phyloP scores from a whole-genome alignment of 176 grass and related monocot species.

The Oryza brachyantha region DNA sequence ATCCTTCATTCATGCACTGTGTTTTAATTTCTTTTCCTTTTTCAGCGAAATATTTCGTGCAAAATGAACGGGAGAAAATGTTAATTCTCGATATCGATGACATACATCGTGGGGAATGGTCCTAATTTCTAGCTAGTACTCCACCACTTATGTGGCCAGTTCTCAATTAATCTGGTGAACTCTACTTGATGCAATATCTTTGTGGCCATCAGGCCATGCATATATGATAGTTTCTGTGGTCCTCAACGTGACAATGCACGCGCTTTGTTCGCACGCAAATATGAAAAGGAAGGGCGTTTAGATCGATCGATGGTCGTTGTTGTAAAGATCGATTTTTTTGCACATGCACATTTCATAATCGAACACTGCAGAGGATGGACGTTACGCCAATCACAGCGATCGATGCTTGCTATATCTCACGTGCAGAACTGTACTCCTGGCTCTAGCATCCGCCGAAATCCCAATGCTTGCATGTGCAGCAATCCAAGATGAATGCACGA shows the following conservation, averaged over 20 bases:
- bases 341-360: neutral
- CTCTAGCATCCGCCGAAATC: neutral
- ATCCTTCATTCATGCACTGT: neutral
- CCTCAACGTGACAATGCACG: constrained; percentile 34
- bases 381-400: neutral
- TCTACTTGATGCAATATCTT: constrained; percentile 19
- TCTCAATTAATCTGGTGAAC: constrained; percentile 9
- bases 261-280: constrained; percentile 54
- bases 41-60: neutral
- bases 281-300: neutral
- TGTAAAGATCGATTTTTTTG: constrained; percentile 24
- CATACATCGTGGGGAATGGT: constrained; percentile 9
- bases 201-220: constrained; percentile 19
- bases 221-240: constrained; percentile 31
- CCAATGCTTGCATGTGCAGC: constrained; percentile 36
- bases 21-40: neutral
- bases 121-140: neutral
- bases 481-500: neutral
- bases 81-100: neutral
- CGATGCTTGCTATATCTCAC: constrained; percentile 3
- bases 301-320: constrained; percentile 3
- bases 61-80: neutral
- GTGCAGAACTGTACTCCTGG: neutral
- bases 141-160: neutral
- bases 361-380: neutral